Evolutionary conservation across 2,329 filamentous ascomycete genomes (phyloP).

Genomic region (Thermoascus crustaceus): DNA sequence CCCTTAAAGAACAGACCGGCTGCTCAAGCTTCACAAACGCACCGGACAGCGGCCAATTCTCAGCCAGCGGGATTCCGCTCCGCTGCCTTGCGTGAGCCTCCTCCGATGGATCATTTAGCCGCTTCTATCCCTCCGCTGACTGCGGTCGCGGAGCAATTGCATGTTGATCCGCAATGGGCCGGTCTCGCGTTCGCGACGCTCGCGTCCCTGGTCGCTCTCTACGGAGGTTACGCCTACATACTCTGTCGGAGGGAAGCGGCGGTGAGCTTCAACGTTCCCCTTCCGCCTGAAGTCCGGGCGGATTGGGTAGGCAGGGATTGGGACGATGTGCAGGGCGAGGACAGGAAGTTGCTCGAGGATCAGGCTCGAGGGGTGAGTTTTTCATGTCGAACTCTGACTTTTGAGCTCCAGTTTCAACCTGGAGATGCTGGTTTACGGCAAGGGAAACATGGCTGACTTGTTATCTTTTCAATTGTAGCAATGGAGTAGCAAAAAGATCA

Average conservation of each 20-base stretch:
- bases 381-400: no score
- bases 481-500: conserved; percentile 32
- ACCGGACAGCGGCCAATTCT: no score
- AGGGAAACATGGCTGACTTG: conserved; percentile 9
- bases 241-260: conserved; percentile 23
- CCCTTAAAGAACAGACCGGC: no score
- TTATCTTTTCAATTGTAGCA: conserved; percentile 16
- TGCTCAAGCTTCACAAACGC: no score
- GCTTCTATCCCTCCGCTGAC: conserved; percentile 9
- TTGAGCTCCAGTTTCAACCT: background rate
- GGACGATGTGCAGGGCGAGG: conserved; percentile 26
- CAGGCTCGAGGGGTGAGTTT: conserved; percentile 32
- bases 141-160: conserved; percentile 13
- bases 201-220: conserved; percentile 22
- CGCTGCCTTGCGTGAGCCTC: no score
- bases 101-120: background rate
- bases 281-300: conserved; percentile 27
- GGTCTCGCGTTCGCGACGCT: conserved; percentile 21
- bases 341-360: conserved; percentile 28
- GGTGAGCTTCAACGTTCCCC: conserved; percentile 30
- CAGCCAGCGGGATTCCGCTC: background rate
- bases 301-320: conserved; percentile 25
- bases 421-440: background rate
- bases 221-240: conserved; percentile 25
- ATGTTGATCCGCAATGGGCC: conserved; percentile 15